These are phyloP conservation scores for Aspergillus chevalieri DNA, from an alignment of 2,329 filamentous ascomycete genomes.

Conservation along the genomic window DNA sequence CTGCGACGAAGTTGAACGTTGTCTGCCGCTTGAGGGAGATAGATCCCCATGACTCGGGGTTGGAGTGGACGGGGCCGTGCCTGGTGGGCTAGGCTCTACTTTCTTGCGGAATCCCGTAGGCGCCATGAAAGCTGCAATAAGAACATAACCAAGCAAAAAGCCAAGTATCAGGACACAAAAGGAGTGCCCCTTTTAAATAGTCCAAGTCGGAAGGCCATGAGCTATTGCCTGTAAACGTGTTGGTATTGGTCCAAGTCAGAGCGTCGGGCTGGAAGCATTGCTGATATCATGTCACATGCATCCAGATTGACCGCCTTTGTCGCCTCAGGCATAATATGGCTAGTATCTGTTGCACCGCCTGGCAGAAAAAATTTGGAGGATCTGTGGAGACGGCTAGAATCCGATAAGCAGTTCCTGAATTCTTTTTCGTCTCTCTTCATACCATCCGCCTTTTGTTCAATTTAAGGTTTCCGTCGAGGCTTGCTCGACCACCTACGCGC, in stretches of 20 bases:
- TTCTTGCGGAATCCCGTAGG: slow-evolving; percentile 39
- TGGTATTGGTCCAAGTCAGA: neutral
- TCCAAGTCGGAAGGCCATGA: slow-evolving; percentile 1
- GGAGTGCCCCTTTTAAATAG: slow-evolving; percentile 2
- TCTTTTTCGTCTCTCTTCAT: slow-evolving; percentile 18
- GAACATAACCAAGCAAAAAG: slow-evolving; percentile 27
- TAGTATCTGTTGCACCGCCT: slow-evolving; percentile 11
- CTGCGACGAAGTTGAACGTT: slow-evolving; percentile 20
- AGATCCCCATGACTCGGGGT: slow-evolving; percentile 16
- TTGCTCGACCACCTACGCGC: slow-evolving; percentile 15
- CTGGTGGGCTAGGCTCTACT: slow-evolving; percentile 35
- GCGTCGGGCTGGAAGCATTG: slow-evolving; percentile 5
- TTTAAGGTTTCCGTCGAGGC: slow-evolving; percentile 18
- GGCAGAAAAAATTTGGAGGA: slow-evolving; percentile 6
- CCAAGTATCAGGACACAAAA: slow-evolving; percentile 4
- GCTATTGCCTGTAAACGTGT: slow-evolving; percentile 4
- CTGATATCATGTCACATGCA: slow-evolving; percentile 32
- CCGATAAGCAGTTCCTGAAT: slow-evolving; percentile 22
- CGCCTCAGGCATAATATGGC: slow-evolving; percentile 20
- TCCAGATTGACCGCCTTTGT: slow-evolving; percentile 14
- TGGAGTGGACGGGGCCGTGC: slow-evolving; percentile 21
- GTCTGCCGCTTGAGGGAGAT: slow-evolving; percentile 10
- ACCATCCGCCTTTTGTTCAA: slow-evolving; percentile 7
- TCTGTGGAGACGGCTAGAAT: slow-evolving; percentile 3
- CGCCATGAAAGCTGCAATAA: slow-evolving; percentile 28